Evolutionary conservation across 2,329 filamentous ascomycete genomes (phyloP), one percentile per base, ranked within the genome.

Genomic region (Trichoderma gracile): DNA sequence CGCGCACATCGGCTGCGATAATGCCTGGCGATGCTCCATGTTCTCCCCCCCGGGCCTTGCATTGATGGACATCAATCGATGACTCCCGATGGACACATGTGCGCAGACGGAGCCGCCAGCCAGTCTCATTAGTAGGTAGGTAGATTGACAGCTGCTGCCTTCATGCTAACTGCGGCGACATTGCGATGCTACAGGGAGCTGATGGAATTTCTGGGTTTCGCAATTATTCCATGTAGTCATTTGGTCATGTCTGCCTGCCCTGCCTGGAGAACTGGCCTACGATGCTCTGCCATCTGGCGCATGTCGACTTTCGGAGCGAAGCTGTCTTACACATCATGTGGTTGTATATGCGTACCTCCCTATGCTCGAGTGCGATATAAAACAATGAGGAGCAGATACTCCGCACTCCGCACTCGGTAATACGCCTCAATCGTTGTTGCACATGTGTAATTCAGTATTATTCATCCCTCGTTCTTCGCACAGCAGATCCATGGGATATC

Each of bases 1-100:
- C 52, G 43, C 14, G 33, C 52, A 55, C 21, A n/a, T 55, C 52
- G 52, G 33, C 33, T 55, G 33, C 49, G 49, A 52, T n/a, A 38
- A 38, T 12, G 10, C 49, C 49, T 52, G 47, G 25, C 25, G 25
- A 50, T 30, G 27, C 8, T 9, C 7, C 8, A 9, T 30, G 30
- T 30, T 9, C 30, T 9, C 30, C 30, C 7, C 27, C 7, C 30
- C 7, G 30, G 30, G 30, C 30, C 30, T 30, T 30, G 49, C 10
- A 52, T 30, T 52, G 27, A 30, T 33, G 49, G 49, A 30, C 25
- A 52, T 49, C 33, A 38, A 10, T 38, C 33, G 33, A 38, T 38
- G 33, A 38, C 33, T 14, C 3, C 12, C 33, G 33, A 38, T 38
- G 33, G 33, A 38, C 33, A 38, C 33, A 38, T 38, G 33, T 38